Percentiles rank a stretch among this genome's conserved stretches.
phyloP scores from a whole-genome alignment of 768 basidiomycete species.

The Auriscalpium orientale region DNA sequence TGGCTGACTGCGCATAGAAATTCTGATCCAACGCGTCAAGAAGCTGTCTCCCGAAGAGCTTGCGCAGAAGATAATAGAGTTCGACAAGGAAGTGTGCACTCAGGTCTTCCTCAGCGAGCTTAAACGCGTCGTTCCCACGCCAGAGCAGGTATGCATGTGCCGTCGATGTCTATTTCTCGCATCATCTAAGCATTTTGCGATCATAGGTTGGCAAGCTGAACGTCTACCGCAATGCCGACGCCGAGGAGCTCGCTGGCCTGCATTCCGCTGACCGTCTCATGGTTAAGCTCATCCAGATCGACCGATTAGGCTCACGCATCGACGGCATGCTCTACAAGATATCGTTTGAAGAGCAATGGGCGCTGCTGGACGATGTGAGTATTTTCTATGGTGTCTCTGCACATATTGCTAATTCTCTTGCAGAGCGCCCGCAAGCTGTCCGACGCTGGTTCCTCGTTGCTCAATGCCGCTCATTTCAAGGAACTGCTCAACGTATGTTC shows the following conservation, averaged over 20 bases:
- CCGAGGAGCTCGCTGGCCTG: slow-evolving; percentile 79
- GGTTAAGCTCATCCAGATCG: slow-evolving; percentile 94
- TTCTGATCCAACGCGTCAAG: slow-evolving; percentile 83
- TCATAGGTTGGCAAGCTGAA: slow-evolving; percentile 79
- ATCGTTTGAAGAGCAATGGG: slow-evolving; percentile 80
- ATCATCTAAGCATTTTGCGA: neutral
- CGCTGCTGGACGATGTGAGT: slow-evolving; percentile 72
- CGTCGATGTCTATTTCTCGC: neutral
- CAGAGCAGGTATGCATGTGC: slow-evolving; percentile 61
- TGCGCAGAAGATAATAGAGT: slow-evolving; percentile 74
- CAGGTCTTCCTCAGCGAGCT: slow-evolving; percentile 86
- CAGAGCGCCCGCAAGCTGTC: slow-evolving; percentile 77
- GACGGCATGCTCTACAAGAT: slow-evolving; percentile 94
- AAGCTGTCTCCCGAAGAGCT: slow-evolving; percentile 83
- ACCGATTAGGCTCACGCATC: slow-evolving; percentile 79
- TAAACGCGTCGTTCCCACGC: slow-evolving; percentile 80
- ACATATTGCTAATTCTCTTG: slow-evolving; percentile 1
- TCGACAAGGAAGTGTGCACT: slow-evolving; percentile 81
- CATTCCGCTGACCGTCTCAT: slow-evolving; percentile 94
- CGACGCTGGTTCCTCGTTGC: slow-evolving; percentile 72
- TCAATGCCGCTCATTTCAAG: slow-evolving; percentile 82
- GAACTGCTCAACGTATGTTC: slow-evolving; percentile 68
- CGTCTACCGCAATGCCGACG: slow-evolving; percentile 78
- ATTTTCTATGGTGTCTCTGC: neutral
- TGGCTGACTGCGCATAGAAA: slow-evolving; percentile 46